Percentiles rank a stretch among this genome's conserved stretches.
These are phyloP conservation scores for Mycena amicta DNA, from an alignment of 768 basidiomycete species.

Conservation along the genomic window DNA sequence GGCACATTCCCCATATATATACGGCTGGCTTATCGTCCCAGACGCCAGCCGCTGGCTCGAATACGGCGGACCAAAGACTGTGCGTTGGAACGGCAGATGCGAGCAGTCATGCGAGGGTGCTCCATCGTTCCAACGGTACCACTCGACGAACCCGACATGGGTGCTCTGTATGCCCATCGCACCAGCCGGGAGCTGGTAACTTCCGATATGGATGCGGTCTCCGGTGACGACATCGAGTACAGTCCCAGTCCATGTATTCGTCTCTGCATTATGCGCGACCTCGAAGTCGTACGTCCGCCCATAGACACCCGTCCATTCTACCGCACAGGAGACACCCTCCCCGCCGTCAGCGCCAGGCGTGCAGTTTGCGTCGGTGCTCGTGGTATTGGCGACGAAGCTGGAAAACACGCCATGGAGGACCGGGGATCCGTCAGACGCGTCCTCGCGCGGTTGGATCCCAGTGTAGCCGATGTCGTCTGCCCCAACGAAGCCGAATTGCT, in stretches of 20 bases:
- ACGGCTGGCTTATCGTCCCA: background rate
- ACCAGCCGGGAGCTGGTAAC: conserved; percentile 1
- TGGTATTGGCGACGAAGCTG: conserved; percentile 12
- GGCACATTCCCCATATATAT: conserved; percentile 5
- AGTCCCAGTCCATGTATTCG: conserved; percentile 6
- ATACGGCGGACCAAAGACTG: conserved; percentile 3
- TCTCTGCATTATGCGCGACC: background rate
- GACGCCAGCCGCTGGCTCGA: background rate
- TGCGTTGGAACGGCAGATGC: conserved; percentile 1
- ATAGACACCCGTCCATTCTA: conserved; percentile 10
- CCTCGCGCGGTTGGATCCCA: conserved; percentile 9
- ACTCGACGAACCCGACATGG: conserved; percentile 17
- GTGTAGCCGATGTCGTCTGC: conserved; percentile 6
- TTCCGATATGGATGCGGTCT: conserved; percentile 5
- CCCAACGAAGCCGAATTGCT: conserved; percentile 6
- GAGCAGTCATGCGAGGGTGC: background rate
- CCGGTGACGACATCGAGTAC: conserved; percentile 9
- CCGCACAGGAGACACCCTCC: conserved; percentile 8
- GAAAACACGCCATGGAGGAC: conserved; percentile 6
- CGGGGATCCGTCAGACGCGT: background rate
- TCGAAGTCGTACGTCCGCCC: conserved; percentile 6
- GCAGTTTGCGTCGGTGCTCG: conserved; percentile 9
- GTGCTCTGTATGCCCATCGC: conserved; percentile 3
- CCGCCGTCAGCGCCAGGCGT: conserved; percentile 1
- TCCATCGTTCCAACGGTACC: conserved; percentile 11